phyloP scores from a whole-genome alignment of 2,329 filamentous ascomycete genomes.

The Paecilomyces dactylethromorphus region DNA sequence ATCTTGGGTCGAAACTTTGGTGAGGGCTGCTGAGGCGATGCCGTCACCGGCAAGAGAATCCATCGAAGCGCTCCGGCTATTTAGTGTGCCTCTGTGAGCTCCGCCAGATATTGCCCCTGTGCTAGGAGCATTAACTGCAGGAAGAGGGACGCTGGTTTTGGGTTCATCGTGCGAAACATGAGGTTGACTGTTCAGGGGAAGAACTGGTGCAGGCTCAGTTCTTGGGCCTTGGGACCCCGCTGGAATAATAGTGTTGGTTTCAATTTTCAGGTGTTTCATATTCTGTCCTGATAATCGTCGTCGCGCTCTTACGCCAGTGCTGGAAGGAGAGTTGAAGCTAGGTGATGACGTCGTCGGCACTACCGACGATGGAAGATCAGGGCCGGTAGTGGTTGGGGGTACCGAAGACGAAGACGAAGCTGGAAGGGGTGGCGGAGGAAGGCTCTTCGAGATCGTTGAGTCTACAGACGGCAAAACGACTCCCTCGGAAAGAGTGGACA shows the following conservation, averaged over 20 bases:
- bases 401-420: constrained; percentile 49
- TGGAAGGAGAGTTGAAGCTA: constrained; percentile 14
- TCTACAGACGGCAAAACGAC: constrained; percentile 31
- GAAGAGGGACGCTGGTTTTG: constrained; percentile 11
- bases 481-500: constrained; percentile 68
- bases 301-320: constrained; percentile 61
- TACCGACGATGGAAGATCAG: constrained; percentile 13
- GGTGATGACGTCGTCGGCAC: constrained; percentile 7
- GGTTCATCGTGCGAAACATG: constrained; percentile 24
- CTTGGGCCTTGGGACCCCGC: constrained; percentile 16
- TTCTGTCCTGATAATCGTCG: constrained; percentile 72
- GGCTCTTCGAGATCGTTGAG: constrained; percentile 25
- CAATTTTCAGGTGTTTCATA: constrained; percentile 78
- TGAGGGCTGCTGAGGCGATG: constrained; percentile 34
- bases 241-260: constrained; percentile 51
- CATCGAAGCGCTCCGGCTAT: constrained; percentile 25
- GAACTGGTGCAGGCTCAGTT: constrained; percentile 20
- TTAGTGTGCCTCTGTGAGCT: constrained; percentile 11
- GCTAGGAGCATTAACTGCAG: constrained; percentile 9
- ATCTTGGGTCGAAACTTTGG: constrained; percentile 39
- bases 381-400: constrained; percentile 36
- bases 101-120: constrained; percentile 7
- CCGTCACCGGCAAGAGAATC: constrained; percentile 33
- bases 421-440: constrained; percentile 33
- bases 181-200: constrained; percentile 14